A percentile compares a stretch with the other conserved stretches of the same genome.
Conservation (phyloP, 192 early-diverging fungal genomes). For the Coemansia interrupta region DNA sequence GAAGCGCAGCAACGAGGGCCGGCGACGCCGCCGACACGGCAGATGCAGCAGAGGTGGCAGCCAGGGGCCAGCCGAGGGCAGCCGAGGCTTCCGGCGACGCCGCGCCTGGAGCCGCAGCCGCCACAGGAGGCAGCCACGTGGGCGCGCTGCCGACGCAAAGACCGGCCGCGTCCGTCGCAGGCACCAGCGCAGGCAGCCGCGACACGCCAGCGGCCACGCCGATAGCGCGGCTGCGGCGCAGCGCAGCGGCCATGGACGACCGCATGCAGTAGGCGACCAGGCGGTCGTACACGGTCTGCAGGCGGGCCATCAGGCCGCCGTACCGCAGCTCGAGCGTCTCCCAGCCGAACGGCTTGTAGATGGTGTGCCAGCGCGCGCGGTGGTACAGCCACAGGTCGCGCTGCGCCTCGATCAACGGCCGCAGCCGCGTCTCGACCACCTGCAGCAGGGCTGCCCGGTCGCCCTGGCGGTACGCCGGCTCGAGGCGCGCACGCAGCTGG, state of each 20-base stretch:
- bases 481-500: constrained; percentile 62
- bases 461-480: constrained; percentile 57
- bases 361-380: constrained; percentile 70
- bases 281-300: constrained; percentile 67
- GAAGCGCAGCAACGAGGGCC: background rate
- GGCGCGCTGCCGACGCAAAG: constrained; percentile 30
- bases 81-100: constrained; percentile 10
- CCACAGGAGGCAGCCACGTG: constrained; percentile 34
- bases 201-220: constrained; percentile 47
- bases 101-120: constrained; percentile 1
- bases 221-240: constrained; percentile 44
- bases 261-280: constrained; percentile 57
- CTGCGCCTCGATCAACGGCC: constrained; percentile 59
- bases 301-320: constrained; percentile 64
- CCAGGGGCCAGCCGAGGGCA: constrained; percentile 41
- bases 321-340: constrained; percentile 81
- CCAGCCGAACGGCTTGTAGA: constrained; percentile 84
- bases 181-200: constrained; percentile 33
- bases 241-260: constrained; percentile 11
- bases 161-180: background rate
- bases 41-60: background rate
- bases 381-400: constrained; percentile 79
- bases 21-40: background rate
- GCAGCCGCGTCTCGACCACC: constrained; percentile 56
- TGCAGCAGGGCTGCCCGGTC: constrained; percentile 56